These are phyloP conservation scores for Leptosphaerulina australis DNA, from an alignment of 2,329 filamentous ascomycete species.

Conservation along the genomic window DNA sequence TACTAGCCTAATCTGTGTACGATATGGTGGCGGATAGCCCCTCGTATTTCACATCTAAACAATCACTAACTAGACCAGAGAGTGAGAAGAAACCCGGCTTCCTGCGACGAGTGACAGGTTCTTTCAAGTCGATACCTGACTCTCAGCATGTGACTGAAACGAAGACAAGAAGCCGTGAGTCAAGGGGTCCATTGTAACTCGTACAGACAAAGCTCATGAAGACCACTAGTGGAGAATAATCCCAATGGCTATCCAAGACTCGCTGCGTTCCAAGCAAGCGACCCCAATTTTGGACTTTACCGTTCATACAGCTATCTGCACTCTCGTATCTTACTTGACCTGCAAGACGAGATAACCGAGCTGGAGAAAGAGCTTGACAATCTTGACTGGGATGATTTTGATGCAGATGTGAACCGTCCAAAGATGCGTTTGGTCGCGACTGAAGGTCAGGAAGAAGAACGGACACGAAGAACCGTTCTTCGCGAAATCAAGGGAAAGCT, in stretches of 20 bases:
- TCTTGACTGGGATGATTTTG: slow-evolving; percentile 40
- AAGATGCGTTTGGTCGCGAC: slow-evolving; percentile 2
- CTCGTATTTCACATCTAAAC: neutral
- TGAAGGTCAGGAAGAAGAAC: slow-evolving; percentile 16
- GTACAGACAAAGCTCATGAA: too few species aligned
- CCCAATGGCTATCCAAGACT: slow-evolving; percentile 50
- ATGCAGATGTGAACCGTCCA: slow-evolving; percentile 21
- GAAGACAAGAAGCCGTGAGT: slow-evolving; percentile 42
- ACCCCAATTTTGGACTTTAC: slow-evolving; percentile 50
- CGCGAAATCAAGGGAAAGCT: slow-evolving; percentile 42
- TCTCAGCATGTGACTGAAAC: slow-evolving; percentile 40
- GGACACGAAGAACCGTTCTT: slow-evolving; percentile 37
- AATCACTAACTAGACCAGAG: slow-evolving; percentile 26
- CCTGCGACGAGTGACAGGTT: slow-evolving; percentile 36
- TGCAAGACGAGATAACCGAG: slow-evolving; percentile 48
- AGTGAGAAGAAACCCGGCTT: slow-evolving; percentile 32
- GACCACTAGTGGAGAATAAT: slow-evolving; percentile 43
- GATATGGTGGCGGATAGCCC: neutral
- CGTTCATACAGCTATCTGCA: slow-evolving; percentile 50
- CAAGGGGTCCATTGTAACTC: too few species aligned
- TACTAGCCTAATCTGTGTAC: neutral
- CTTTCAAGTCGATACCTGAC: slow-evolving; percentile 41
- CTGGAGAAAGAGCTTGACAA: slow-evolving; percentile 49
- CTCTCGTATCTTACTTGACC: slow-evolving; percentile 45
- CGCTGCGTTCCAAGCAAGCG: slow-evolving; percentile 49